Base-by-base conservation (phyloP, 805 yeast species). In the Debaryomyces hansenii region DNA sequence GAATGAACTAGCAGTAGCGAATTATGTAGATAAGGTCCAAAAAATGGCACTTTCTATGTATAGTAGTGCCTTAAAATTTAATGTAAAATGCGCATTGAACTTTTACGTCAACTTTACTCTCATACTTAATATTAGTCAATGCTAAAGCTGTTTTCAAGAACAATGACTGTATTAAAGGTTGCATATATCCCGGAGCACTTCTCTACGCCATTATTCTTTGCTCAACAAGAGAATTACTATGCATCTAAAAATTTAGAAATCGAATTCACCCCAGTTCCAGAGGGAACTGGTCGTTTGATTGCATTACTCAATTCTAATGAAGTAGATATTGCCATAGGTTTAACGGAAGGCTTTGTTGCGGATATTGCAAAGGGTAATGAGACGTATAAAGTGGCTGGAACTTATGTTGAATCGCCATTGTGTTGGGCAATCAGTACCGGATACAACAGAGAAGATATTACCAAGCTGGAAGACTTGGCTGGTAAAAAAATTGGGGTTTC, bases 101-200 rank as follows among this genome's bases (percentile, higher is more conserved):
- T 16, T 16, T 24, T 2, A 24, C 27, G 27, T 24, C 27, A 6
- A 24, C 10, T 24, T 24, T 24, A 24, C 7, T 24, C 7, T 2
- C 7, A 24, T 24, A 24, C 10, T 24, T 7, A 24, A 2, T 24
- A 24, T 24, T 4, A 7, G 27, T 24, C 27, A 24, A 24, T 24
- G 10, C 5, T 24, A 24, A 24, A 24, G 5, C 27, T 24, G 27
- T 4, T 24, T 24, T 24, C 10, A 24, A 9, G 27, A 24, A 31
- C 12, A 16, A 51, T 47, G 50, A 40, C 53, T 36, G 42, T 39
- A 4, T 53, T 83, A 27, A 80, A 64, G 58, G 86, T 90, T 24
- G 97, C 96, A 2, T 87, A 80, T 67, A 83, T 90, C 43, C 97
- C 97, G 2, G 97, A 90, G 65, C 97, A 91, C 62, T 91, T 90